These are phyloP conservation scores for Tephrocybe sp. DNA, from an alignment of 768 basidiomycete genomes.

Conservation along the genomic window DNA sequence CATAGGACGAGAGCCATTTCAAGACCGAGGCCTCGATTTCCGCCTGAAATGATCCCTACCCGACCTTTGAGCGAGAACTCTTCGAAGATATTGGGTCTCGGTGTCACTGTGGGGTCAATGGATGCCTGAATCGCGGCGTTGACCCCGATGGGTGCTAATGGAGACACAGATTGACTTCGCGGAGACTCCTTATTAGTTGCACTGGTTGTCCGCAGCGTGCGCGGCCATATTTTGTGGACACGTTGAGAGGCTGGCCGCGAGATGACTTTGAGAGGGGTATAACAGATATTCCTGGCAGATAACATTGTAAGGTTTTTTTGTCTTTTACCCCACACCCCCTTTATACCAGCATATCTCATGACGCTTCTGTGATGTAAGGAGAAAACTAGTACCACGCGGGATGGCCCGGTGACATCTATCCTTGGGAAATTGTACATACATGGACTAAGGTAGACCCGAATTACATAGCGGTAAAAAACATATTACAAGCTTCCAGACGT, in stretches of 20 bases:
- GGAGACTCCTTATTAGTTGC: background rate
- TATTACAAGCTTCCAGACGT: constrained; percentile 21
- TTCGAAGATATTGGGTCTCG: constrained; percentile 50
- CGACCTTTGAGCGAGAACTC: constrained; percentile 57
- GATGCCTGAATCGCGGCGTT: constrained; percentile 49
- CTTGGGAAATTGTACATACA: constrained; percentile 8
- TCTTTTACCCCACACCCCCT: background rate
- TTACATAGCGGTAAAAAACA: background rate
- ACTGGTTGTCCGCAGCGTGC: background rate
- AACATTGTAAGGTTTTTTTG: background rate
- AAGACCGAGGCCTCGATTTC: constrained; percentile 67
- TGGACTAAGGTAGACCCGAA: background rate
- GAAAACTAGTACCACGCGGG: background rate
- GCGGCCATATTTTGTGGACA: background rate
- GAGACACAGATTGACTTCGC: constrained; percentile 39
- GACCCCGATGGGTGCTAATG: constrained; percentile 60
- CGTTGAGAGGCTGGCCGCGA: background rate
- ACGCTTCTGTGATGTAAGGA: no score
- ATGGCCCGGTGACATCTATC: background rate
- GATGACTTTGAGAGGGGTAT: background rate
- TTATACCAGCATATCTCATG: background rate
- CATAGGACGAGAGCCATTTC: constrained; percentile 75
- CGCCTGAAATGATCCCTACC: constrained; percentile 61
- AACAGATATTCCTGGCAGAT: no score
- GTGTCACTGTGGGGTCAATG: constrained; percentile 28